phyloP scores from a whole-genome alignment of 1,139 yeast genomes.

The Pneumocystis wakefieldiae region DNA sequence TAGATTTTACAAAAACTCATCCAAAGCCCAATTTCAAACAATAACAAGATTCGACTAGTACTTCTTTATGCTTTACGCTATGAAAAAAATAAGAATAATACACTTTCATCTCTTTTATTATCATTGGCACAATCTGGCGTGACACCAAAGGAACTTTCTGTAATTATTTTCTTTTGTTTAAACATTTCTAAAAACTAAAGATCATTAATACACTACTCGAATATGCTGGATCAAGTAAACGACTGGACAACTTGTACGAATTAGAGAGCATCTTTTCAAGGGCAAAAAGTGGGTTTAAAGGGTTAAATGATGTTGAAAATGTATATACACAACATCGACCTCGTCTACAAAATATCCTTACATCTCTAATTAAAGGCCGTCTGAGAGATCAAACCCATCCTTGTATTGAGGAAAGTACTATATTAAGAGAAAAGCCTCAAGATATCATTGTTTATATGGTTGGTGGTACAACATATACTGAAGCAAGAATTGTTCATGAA shows the following conservation, averaged over 20 bases:
- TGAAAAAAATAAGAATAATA: slow-evolving; percentile 32
- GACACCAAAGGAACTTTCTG: slow-evolving; percentile 19
- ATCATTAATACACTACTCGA: slow-evolving; percentile 23
- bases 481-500: slow-evolving; percentile 66
- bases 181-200: background rate
- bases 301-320: slow-evolving; percentile 36
- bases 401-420: slow-evolving; percentile 30
- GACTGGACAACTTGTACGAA: slow-evolving; percentile 34
- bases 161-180: slow-evolving; percentile 11
- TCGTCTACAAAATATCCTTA: slow-evolving; percentile 41
- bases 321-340: slow-evolving; percentile 67
- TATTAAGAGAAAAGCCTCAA: slow-evolving; percentile 36
- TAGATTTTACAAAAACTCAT: slow-evolving; percentile 33
- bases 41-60: slow-evolving; percentile 44
- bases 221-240: slow-evolving; percentile 30
- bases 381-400: slow-evolving; percentile 38
- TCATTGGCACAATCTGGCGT: slow-evolving; percentile 27
- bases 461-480: slow-evolving; percentile 90
- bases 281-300: slow-evolving; percentile 32
- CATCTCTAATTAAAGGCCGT: slow-evolving; percentile 36
- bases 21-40: slow-evolving; percentile 21
- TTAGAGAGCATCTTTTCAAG: slow-evolving; percentile 29
- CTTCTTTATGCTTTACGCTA: slow-evolving; percentile 61
- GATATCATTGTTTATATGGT: slow-evolving; percentile 68
- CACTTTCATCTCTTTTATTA: slow-evolving; percentile 27